Base-by-base conservation (phyloP, 805 yeast species). In the Metschnikowia shivogae region DNA sequence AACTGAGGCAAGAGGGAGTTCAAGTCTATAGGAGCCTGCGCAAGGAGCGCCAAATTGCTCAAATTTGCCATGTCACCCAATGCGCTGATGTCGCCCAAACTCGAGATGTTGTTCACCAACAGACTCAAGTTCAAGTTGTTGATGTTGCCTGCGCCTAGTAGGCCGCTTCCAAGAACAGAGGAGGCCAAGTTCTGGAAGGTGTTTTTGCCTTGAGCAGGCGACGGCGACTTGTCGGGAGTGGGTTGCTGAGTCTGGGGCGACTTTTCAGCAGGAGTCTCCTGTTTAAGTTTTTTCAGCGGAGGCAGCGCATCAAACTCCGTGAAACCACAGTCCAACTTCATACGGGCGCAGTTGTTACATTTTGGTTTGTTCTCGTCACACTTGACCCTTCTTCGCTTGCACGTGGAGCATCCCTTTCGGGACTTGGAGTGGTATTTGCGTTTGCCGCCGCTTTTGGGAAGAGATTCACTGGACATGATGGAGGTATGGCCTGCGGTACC, bases 341-440 rank as follows among this genome's bases (percentile, higher is more conserved):
- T 78, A 49, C 89, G 82, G 39, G 72, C 65, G 65, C 98, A 90
- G 65, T 89, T 89, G 19, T 70, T 69, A 63, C 98, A 90, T 6
- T 70, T 61, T 1, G 97, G 97, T 48, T 81, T 84, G 1, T 70
- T 69, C 63, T 92, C 97, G 61, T 90, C 97, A 71, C 98, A 90
- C 61, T 90, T 90, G 34, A 92, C 97, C 42, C 97, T 72, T 56
- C 98, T 77, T 52, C 80, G 77, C 60, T 90, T 90, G 66, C 98
- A 90, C 2, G 95, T 86, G 33, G 82, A 77, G 66, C 98, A 90
- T 0, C 98, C 98, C 45, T 80, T 78, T 46, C 95, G 78, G 30
- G 95, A 86, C 64, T 92, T 92, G 48, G 82, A 86, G 61, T 92
- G 98, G 58, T 84, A 92, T 58, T 87, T 85, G 36, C 97, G 75